Conservation (phyloP, 129 eudicot species). For the Gnaphalium uliginosum region DNA sequence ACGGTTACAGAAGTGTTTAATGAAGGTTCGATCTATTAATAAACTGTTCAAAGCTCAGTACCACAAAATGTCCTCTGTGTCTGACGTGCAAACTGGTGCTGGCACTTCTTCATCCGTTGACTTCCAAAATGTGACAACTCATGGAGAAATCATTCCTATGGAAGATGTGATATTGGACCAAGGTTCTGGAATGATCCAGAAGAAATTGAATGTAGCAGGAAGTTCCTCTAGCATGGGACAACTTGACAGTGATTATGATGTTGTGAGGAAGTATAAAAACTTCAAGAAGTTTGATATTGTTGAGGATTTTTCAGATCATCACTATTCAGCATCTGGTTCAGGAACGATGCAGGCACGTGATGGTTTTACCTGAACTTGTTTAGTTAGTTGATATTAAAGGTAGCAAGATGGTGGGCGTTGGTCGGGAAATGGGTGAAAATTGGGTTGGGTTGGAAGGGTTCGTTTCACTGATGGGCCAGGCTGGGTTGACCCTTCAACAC, state of each 20-base stretch:
- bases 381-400: neutral
- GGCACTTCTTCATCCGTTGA: neutral
- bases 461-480: neutral
- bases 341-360: constrained; percentile 47
- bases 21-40: constrained; percentile 12
- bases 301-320: constrained; percentile 69
- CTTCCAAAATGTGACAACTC: neutral
- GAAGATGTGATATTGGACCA: constrained; percentile 14
- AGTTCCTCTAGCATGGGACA: neutral
- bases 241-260: constrained; percentile 36
- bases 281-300: constrained; percentile 79
- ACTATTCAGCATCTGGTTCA: constrained; percentile 34
- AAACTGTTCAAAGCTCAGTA: constrained; percentile 2
- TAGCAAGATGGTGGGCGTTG: neutral
- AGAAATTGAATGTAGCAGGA: neutral
- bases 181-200: constrained; percentile 20
- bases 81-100: neutral
- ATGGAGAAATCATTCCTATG: constrained; percentile 10
- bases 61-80: constrained; percentile 15
- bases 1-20: constrained; percentile 8
- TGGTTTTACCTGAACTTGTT: neutral
- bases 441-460: neutral
- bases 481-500: neutral
- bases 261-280: constrained; percentile 36
- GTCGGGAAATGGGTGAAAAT: neutral